These are phyloP conservation scores for Suillus subalutaceus DNA, from an alignment of 768 basidiomycete species.

Conservation along the genomic window DNA sequence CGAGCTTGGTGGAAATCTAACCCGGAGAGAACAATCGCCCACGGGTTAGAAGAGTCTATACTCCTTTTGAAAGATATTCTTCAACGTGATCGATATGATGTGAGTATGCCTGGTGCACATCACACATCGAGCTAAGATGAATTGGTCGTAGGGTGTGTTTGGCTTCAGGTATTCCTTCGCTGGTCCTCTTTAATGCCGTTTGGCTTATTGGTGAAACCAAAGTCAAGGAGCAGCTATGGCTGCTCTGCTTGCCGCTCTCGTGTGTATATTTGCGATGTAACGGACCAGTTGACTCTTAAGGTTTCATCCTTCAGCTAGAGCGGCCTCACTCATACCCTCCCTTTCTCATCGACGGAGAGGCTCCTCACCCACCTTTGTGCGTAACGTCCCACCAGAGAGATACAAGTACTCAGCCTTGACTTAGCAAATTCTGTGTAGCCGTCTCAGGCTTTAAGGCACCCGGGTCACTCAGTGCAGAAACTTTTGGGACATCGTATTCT, in stretches of 20 bases:
- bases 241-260: conserved; percentile 68
- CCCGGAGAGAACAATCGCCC: conserved; percentile 49
- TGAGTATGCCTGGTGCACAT: conserved; percentile 33
- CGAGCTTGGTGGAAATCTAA: conserved; percentile 76
- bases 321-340: conserved; percentile 52
- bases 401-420: neutral
- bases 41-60: conserved; percentile 64
- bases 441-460: conserved; percentile 69
- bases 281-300: conserved; percentile 7
- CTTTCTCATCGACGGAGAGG: conserved; percentile 63
- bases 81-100: conserved; percentile 64
- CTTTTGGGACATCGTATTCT: conserved; percentile 54
- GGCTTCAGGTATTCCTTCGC: conserved; percentile 65
- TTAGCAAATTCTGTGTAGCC: conserved; percentile 73
- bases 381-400: conserved; percentile 20
- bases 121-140: neutral
- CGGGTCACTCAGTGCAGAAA: conserved; percentile 46
- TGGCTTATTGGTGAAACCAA: conserved; percentile 13
- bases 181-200: neutral
- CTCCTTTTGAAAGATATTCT: conserved; percentile 57
- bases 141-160: conserved; percentile 61
- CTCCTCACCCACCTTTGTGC: conserved; percentile 78
- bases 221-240: conserved; percentile 84
- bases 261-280: conserved; percentile 36
- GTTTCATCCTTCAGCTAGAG: conserved; percentile 47